These are phyloP conservation scores for Tricholoma sp. DNA, from an alignment of 768 basidiomycete species.

Conservation along the genomic window DNA sequence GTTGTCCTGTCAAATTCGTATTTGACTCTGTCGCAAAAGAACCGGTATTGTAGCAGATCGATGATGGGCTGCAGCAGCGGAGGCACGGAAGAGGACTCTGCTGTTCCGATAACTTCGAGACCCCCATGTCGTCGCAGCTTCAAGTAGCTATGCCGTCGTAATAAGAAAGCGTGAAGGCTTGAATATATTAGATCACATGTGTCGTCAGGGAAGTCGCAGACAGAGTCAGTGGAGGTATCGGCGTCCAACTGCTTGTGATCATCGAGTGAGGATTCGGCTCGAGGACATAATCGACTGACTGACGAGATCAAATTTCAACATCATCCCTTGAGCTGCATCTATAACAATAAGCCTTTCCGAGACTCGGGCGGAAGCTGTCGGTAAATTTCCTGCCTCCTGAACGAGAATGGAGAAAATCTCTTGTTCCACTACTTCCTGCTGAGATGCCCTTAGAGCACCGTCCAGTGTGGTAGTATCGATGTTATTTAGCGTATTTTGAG, in stretches of 20 bases:
- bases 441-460: slow-evolving; percentile 49
- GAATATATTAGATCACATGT: slow-evolving; percentile 69
- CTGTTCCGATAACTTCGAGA: slow-evolving; percentile 16
- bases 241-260: slow-evolving; percentile 27
- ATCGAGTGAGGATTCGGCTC: neutral
- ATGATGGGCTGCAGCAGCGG: slow-evolving; percentile 69
- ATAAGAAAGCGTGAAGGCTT: slow-evolving; percentile 56
- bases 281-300: slow-evolving; percentile 14
- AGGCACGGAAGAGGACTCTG: slow-evolving; percentile 26
- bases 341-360: slow-evolving; percentile 75
- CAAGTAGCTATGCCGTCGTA: slow-evolving; percentile 50
- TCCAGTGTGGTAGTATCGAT: slow-evolving; percentile 38
- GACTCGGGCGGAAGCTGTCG: slow-evolving; percentile 72
- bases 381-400: slow-evolving; percentile 69
- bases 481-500: slow-evolving; percentile 31
- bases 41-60: slow-evolving; percentile 74
- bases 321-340: slow-evolving; percentile 67
- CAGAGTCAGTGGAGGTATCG: slow-evolving; percentile 14
- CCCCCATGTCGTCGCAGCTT: slow-evolving; percentile 37
- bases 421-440: slow-evolving; percentile 72
- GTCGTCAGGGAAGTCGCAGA: slow-evolving; percentile 16
- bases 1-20: slow-evolving; percentile 50
- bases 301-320: slow-evolving; percentile 73
- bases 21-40: slow-evolving; percentile 63
- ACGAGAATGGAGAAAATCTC: slow-evolving; percentile 76